Evolutionary conservation across 2,329 filamentous ascomycete genomes (phyloP).

Genomic region (Arthrobotrys conoides): DNA sequence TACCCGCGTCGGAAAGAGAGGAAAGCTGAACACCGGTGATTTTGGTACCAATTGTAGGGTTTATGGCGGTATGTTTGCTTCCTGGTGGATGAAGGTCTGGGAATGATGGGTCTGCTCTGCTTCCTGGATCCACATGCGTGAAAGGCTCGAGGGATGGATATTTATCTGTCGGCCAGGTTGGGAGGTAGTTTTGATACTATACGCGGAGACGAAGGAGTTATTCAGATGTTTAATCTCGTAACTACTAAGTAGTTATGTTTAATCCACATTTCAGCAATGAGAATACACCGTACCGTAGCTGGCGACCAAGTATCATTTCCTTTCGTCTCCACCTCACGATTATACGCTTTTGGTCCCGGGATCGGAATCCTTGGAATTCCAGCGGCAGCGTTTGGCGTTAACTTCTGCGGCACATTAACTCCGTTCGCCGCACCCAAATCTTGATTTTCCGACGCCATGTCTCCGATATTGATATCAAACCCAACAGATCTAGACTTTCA

Average conservation of each 20-base stretch:
- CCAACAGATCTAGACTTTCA: background rate
- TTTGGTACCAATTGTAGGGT: slow-evolving; percentile 81
- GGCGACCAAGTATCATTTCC: slow-evolving; percentile 44
- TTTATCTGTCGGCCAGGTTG: slow-evolving; percentile 64
- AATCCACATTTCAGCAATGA: no score
- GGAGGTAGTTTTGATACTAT: slow-evolving; percentile 57
- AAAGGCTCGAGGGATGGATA: slow-evolving; percentile 79
- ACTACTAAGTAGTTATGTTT: background rate
- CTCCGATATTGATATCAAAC: background rate
- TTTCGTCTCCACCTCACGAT: slow-evolving; percentile 40
- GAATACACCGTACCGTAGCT: slow-evolving; percentile 38
- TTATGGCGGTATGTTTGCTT: slow-evolving; percentile 71
- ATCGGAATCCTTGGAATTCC: slow-evolving; percentile 55
- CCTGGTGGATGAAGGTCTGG: slow-evolving; percentile 76
- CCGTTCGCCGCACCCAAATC: slow-evolving; percentile 25
- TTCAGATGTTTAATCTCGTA: background rate
- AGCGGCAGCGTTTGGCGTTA: slow-evolving; percentile 43
- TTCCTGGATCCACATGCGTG: slow-evolving; percentile 81
- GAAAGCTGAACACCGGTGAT: slow-evolving; percentile 80
- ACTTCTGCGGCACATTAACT: slow-evolving; percentile 16
- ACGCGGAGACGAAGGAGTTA: background rate
- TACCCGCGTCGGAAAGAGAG: slow-evolving; percentile 76
- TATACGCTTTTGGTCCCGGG: slow-evolving; percentile 51
- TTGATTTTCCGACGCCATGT: slow-evolving; percentile 29
- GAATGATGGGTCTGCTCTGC: slow-evolving; percentile 79